Conservation (phyloP, 768 basidiomycete genomes). For the Trichaptum fuscoviolaceum region DNA sequence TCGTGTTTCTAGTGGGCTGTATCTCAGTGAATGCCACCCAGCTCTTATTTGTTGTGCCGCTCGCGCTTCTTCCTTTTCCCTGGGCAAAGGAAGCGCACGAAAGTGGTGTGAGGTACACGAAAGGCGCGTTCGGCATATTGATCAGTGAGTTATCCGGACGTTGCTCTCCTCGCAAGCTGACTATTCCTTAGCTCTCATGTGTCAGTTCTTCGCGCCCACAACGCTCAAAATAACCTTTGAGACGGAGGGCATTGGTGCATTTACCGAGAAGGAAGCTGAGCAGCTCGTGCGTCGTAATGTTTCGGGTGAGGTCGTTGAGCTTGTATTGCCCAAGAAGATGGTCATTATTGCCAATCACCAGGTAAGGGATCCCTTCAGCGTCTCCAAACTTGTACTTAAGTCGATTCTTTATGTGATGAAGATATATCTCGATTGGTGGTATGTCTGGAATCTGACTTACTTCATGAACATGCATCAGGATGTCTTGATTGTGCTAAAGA, state of each 20-base stretch:
- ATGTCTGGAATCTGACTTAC: constrained; percentile 80
- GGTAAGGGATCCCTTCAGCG: constrained; percentile 34
- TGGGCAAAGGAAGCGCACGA: constrained; percentile 55
- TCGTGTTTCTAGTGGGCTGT: constrained; percentile 60
- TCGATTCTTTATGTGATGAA: constrained; percentile 20
- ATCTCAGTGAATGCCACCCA: constrained; percentile 70
- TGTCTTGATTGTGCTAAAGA: constrained; percentile 90
- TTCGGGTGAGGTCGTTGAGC: constrained; percentile 48
- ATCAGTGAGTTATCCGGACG: constrained; percentile 46
- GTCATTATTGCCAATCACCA: constrained; percentile 93
- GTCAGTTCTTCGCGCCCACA: constrained; percentile 79
- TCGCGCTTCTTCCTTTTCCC: constrained; percentile 58
- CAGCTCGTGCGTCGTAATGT: constrained; percentile 50
- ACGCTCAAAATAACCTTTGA: constrained; percentile 70
- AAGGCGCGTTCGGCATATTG: constrained; percentile 74
- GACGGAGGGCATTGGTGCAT: constrained; percentile 56
- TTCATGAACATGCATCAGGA: constrained; percentile 64
- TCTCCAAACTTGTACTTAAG: background rate
- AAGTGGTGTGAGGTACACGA: constrained; percentile 70
- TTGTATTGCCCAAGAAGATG: constrained; percentile 73
- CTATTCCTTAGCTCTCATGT: constrained; percentile 56
- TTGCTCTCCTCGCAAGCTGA: background rate
- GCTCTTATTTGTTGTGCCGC: constrained; percentile 62
- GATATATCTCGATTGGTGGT: constrained; percentile 82
- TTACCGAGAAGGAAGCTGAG: constrained; percentile 56